A percentile compares a stretch with the other conserved stretches of the same genome.
Evolutionary conservation across 164 flowering plant genomes (phyloP).

Genomic region (grape (Vitis vinifera)): ASM3070453v1 NC_081815.1:5198501-5199000

Average conservation of each 20-base stretch:
- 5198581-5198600: slow-evolving; percentile 38
- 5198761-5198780: not conserved
- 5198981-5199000: too few species aligned
- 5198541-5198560: slow-evolving; percentile 60
- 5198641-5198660: slow-evolving; percentile 35
- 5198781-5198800: too few species aligned
- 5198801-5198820: too few species aligned
- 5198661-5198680: slow-evolving; percentile 13
- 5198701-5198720: slow-evolving; percentile 22
- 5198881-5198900: too few species aligned
- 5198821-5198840: too few species aligned
- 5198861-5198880: too few species aligned
- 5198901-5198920: too few species aligned
- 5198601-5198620: slow-evolving; percentile 43
- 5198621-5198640: slow-evolving; percentile 49
- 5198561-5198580: slow-evolving; percentile 67
- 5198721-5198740: slow-evolving; percentile 45
- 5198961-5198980: too few species aligned
- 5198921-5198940: too few species aligned
- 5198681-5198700: slow-evolving; percentile 3
- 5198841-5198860: too few species aligned
- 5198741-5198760: slow-evolving; percentile 77
- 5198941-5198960: too few species aligned
- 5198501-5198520: slow-evolving; percentile 1
- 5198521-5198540: slow-evolving; percentile 13